These are phyloP conservation scores for Macrolepiota fuliginosa DNA, from an alignment of 768 basidiomycete species.

Conservation along the genomic window DNA sequence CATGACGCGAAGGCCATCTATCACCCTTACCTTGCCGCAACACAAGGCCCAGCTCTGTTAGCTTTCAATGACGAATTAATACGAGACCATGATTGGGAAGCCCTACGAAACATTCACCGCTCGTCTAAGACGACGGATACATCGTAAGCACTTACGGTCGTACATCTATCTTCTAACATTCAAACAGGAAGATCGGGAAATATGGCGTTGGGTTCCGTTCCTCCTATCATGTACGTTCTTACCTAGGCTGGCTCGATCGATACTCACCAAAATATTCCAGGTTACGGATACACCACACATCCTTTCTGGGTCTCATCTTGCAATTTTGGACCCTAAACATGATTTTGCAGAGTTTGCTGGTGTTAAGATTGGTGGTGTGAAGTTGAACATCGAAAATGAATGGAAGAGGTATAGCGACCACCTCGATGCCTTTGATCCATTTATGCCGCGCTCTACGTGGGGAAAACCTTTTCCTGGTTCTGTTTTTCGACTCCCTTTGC, in stretches of 20 bases:
- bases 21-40: constrained; percentile 22
- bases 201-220: constrained; percentile 51
- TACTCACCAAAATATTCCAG: constrained; percentile 21
- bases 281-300: constrained; percentile 50
- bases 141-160: constrained; percentile 29
- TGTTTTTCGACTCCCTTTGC: constrained; percentile 46
- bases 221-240: constrained; percentile 42
- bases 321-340: constrained; percentile 42
- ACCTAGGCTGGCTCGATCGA: not conserved
- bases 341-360: constrained; percentile 28
- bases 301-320: constrained; percentile 36
- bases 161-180: not conserved
- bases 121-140: constrained; percentile 46
- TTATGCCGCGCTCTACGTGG: constrained; percentile 18
- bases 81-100: constrained; percentile 39
- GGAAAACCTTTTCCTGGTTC: constrained; percentile 32
- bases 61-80: constrained; percentile 47
- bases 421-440: constrained; percentile 28
- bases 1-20: constrained; percentile 25
- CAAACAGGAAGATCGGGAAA: constrained; percentile 47
- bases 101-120: constrained; percentile 37
- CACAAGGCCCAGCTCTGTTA: constrained; percentile 44
- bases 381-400: constrained; percentile 24
- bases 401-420: constrained; percentile 26
- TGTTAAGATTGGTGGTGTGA: constrained; percentile 27